These are phyloP conservation scores for Xylariaceae sp. DNA, from an alignment of 2,329 filamentous ascomycete genomes.

Conservation along the genomic window DNA sequence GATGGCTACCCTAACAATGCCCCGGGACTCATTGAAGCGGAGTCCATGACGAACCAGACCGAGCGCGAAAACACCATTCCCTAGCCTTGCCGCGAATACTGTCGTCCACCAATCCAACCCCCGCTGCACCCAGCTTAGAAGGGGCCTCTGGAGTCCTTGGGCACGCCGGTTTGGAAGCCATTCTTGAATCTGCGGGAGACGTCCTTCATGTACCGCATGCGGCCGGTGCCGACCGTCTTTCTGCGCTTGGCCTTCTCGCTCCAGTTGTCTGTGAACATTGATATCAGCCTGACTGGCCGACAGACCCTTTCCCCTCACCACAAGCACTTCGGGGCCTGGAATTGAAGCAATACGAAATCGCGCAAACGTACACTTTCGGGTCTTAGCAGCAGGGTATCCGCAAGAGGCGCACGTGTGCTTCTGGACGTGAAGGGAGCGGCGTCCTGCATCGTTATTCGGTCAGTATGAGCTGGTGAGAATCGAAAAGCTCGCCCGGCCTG, in stretches of 20 bases:
- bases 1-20: conserved; percentile 25
- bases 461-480: too few species aligned
- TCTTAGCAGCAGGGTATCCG: conserved; percentile 97
- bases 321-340: too few species aligned
- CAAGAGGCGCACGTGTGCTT: conserved; percentile 95
- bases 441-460: too few species aligned
- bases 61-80: conserved; percentile 27
- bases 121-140: conserved; percentile 17
- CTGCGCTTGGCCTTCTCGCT: conserved; percentile 99
- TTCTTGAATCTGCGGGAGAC: conserved; percentile 94
- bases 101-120: conserved; percentile 26
- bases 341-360: too few species aligned
- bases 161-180: conserved; percentile 86
- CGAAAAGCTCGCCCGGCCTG: too few species aligned
- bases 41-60: conserved; percentile 26
- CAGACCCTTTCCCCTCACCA: too few species aligned
- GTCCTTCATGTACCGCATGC: conserved; percentile 90
- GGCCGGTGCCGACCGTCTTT: conserved; percentile 97
- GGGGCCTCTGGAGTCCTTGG: conserved; percentile 65
- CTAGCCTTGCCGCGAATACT: conserved; percentile 25
- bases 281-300: too few species aligned
- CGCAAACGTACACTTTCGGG: conserved; percentile 84
- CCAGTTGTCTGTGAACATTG: conserved; percentile 79
- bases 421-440: conserved; percentile 97
- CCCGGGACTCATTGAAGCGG: conserved; percentile 19